Conservation (phyloP, 495 filamentous ascomycete genomes). For the Neohortaea acidophila region DNA sequence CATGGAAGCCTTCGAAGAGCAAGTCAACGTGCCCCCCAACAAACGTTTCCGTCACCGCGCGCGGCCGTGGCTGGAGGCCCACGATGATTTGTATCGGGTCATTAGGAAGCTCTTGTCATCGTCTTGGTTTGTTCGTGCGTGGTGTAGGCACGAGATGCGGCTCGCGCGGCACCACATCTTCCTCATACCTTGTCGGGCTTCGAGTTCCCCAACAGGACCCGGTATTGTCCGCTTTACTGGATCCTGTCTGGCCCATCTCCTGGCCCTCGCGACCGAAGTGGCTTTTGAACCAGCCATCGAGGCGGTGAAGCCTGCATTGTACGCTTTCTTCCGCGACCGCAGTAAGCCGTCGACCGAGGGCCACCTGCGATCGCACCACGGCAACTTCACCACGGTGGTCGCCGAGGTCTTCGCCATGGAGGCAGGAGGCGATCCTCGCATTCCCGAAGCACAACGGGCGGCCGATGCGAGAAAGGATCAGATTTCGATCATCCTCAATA, state of each 20-base stretch:
- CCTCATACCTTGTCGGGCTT: conserved; percentile 17
- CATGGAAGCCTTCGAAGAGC: conserved; percentile 15
- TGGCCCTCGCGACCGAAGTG: conserved; percentile 19
- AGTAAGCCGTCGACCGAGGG: conserved; percentile 4
- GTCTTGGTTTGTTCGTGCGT: conserved; percentile 24
- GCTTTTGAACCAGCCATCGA: conserved; percentile 15
- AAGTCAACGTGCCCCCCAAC: conserved; percentile 13
- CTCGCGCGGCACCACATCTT: conserved; percentile 21
- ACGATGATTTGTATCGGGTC: conserved; percentile 17
- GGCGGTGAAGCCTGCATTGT: conserved; percentile 11
- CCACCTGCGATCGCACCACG: conserved; percentile 11
- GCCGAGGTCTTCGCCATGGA: conserved; percentile 22
- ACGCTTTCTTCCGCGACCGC: conserved; percentile 14
- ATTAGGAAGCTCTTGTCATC: conserved; percentile 20
- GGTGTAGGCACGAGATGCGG: conserved; percentile 25
- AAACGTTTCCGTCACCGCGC: conserved; percentile 16
- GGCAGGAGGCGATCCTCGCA: conserved; percentile 21
- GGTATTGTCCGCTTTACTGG: conserved; percentile 20
- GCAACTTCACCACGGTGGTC: conserved; percentile 19
- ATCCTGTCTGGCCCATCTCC: conserved; percentile 21
- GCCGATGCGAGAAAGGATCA: conserved; percentile 23
- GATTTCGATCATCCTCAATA: conserved; percentile 21
- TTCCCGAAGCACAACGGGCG: conserved; percentile 16
- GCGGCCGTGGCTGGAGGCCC: conserved; percentile 20
- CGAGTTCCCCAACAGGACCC: conserved; percentile 8